These are phyloP conservation scores for Helminthosporium solani DNA, from an alignment of 2,329 filamentous ascomycete species.

Conservation along the genomic window DNA sequence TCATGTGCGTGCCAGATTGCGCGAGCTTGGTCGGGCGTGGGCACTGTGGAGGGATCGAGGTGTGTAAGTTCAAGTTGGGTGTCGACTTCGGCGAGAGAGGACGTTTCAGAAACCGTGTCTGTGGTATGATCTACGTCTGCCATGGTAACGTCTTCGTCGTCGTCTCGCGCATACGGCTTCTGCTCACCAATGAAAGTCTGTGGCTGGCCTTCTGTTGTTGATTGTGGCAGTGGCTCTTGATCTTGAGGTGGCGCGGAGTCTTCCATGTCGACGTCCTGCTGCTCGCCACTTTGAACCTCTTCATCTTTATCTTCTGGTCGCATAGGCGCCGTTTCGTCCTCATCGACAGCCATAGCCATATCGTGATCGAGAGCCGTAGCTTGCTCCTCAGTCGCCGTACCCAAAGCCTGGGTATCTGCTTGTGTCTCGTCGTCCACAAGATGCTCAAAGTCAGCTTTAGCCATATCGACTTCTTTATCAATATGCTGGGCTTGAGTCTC, in stretches of 20 bases:
- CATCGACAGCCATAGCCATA: constrained; percentile 76
- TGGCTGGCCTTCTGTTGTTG: constrained; percentile 36
- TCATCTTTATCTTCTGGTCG: constrained; percentile 39
- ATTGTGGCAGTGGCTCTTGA: constrained; percentile 27
- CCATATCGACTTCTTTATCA: constrained; percentile 67
- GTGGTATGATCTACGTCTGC: constrained; percentile 40
- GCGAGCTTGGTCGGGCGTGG: constrained; percentile 61
- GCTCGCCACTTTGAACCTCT: constrained; percentile 28
- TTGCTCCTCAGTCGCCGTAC: constrained; percentile 83
- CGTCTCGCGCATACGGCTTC: constrained; percentile 31
- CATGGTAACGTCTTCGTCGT: constrained; percentile 43
- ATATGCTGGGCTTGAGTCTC: constrained; percentile 51
- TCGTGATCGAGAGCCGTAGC: constrained; percentile 81
- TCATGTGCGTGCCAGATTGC: constrained; percentile 85
- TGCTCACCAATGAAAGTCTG: constrained; percentile 50
- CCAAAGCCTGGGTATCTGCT: constrained; percentile 88
- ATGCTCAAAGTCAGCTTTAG: constrained; percentile 87
- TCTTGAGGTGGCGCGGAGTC: constrained; percentile 37
- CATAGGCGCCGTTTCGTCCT: constrained; percentile 43
- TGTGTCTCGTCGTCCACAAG: constrained; percentile 78
- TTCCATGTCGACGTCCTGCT: constrained; percentile 51
- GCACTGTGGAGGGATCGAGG: constrained; percentile 48
- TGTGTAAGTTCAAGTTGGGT: constrained; percentile 73
- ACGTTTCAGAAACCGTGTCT: constrained; percentile 25
- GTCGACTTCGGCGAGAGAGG: constrained; percentile 47